phyloP scores from a whole-genome alignment of 169 alveolate species.

The Babesia sp. region DNA sequence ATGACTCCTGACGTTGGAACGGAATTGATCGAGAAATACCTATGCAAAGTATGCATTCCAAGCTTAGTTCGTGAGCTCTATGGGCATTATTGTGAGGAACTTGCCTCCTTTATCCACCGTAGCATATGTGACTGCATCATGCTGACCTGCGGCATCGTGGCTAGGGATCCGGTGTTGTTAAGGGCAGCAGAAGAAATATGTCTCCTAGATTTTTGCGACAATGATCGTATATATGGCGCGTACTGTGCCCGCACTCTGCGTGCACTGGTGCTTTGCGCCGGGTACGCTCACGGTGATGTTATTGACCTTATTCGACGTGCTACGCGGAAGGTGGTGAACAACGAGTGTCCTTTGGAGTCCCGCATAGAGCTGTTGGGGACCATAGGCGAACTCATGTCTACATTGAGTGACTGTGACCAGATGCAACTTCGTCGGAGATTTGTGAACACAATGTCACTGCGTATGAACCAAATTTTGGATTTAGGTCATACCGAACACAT shows the following conservation, averaged over 20 bases:
- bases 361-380: conserved; percentile 16
- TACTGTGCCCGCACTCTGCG: conserved; percentile 23
- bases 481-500: background rate
- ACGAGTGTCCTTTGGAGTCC: conserved; percentile 6
- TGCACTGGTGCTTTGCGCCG: conserved; percentile 11
- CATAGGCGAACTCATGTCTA: conserved; percentile 11
- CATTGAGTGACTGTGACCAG: conserved; percentile 14
- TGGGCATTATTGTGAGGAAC: background rate
- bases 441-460: conserved; percentile 23
- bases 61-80: conserved; percentile 1
- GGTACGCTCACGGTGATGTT: conserved; percentile 2
- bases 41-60: background rate
- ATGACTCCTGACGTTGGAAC: conserved; percentile 12
- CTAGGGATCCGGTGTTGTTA: conserved; percentile 4
- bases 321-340: background rate
- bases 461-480: conserved; percentile 11
- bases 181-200: conserved; percentile 17
- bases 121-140: conserved; percentile 13
- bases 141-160: conserved; percentile 17
- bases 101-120: conserved; percentile 7
- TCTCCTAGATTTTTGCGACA: background rate
- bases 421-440: conserved; percentile 13
- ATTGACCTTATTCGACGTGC: conserved; percentile 3
- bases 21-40: conserved; percentile 11
- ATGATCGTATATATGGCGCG: background rate